These are phyloP conservation scores for Sporothrix curviconia DNA, from an alignment of 2,329 filamentous ascomycete species.

Conservation along the genomic window DNA sequence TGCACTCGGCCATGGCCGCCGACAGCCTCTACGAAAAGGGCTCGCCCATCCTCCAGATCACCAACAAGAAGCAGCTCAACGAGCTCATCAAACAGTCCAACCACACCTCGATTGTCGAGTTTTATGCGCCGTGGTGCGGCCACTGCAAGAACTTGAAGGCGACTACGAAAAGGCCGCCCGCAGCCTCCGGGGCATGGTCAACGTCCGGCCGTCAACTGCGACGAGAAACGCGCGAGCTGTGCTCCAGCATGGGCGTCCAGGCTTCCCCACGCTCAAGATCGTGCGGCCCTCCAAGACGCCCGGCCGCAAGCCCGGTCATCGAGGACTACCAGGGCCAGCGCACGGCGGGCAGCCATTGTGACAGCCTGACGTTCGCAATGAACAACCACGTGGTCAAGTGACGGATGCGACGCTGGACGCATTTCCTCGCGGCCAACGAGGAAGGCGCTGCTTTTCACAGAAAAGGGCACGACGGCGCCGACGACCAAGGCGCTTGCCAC, in stretches of 20 bases:
- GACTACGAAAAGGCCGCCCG: conserved; percentile 92
- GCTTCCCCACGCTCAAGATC: conserved; percentile 94
- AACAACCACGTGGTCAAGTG: conserved; percentile 83
- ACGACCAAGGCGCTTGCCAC: conserved; percentile 58
- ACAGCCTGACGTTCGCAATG: conserved; percentile 78
- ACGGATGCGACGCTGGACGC: conserved; percentile 71
- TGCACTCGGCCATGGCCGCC: conserved; percentile 34
- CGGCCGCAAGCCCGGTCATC: conserved; percentile 64
- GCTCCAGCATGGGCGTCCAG: conserved; percentile 76
- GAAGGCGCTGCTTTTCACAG: conserved; percentile 87
- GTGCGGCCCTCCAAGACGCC: conserved; percentile 68
- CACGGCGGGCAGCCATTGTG: conserved; percentile 78
- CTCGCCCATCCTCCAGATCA: conserved; percentile 80
- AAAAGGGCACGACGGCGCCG: conserved; percentile 69
- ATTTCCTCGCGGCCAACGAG: conserved; percentile 65
- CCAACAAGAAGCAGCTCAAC: conserved; percentile 66
- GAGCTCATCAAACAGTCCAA: conserved; percentile 81
- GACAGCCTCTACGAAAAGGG: conserved; percentile 77
- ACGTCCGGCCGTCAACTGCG: conserved; percentile 91
- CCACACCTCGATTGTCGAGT: conserved; percentile 76
- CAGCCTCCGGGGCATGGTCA: conserved; percentile 82
- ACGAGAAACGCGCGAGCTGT: conserved; percentile 90
- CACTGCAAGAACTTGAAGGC: conserved; percentile 93
- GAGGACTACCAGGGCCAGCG: conserved; percentile 87
- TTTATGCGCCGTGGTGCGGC: conserved; percentile 97